These are phyloP conservation scores for Schizophyllum commune DNA, from an alignment of 1,284 basidiomycete genomes.

Conservation along the genomic window DNA sequence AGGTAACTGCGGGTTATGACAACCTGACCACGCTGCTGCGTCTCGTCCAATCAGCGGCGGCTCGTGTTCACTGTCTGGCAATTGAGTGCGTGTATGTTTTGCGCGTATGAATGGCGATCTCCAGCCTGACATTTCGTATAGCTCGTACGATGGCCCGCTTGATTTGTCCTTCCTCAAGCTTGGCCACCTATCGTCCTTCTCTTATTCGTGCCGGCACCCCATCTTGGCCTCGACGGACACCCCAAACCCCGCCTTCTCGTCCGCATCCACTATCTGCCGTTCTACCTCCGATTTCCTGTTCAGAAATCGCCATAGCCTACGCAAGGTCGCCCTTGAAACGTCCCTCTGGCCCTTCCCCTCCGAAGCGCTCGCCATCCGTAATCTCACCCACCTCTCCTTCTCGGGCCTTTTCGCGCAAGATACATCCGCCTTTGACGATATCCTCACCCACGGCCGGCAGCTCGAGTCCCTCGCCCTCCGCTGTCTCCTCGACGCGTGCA, in stretches of 20 bases:
- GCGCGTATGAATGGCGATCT: background rate
- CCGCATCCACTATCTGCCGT: constrained; percentile 1
- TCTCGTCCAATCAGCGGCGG: constrained; percentile 42
- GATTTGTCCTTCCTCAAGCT: constrained; percentile 51
- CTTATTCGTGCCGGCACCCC: constrained; percentile 22
- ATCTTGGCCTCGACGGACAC: background rate
- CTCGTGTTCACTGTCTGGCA: constrained; percentile 46
- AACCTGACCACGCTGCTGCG: constrained; percentile 44
- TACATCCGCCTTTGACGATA: constrained; percentile 45
- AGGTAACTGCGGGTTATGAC: constrained; percentile 51
- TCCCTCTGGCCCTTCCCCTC: constrained; percentile 50
- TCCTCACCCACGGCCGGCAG: constrained; percentile 52
- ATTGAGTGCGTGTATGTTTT: constrained; percentile 32
- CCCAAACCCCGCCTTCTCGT: background rate
- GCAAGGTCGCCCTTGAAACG: constrained; percentile 47
- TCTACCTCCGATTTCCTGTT: constrained; percentile 30
- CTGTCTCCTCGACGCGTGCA: constrained; percentile 18
- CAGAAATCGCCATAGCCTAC: constrained; percentile 46
- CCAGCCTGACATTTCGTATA: constrained; percentile 14
- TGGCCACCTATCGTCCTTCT: constrained; percentile 50
- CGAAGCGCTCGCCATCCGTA: constrained; percentile 45
- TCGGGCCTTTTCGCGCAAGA: constrained; percentile 45
- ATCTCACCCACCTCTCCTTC: constrained; percentile 58
- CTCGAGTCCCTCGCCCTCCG: constrained; percentile 52
- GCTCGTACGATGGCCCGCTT: constrained; percentile 40